These are phyloP conservation scores for Beta lomatogona DNA, from an alignment of 179 eudicot genomes.

Conservation along the genomic window DNA sequence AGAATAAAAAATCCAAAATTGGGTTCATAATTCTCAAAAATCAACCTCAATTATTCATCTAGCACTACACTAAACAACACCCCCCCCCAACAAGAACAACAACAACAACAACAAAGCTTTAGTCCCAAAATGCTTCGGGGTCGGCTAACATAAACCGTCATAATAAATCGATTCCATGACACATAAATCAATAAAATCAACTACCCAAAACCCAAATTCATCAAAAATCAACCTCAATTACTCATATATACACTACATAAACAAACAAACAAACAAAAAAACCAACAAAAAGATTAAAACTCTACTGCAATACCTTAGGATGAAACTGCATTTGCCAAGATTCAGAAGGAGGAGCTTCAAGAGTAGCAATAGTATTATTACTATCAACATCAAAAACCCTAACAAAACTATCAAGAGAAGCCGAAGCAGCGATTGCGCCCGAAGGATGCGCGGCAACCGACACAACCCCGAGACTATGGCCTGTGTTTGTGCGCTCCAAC, in stretches of 20 bases:
- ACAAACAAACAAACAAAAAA: not conserved
- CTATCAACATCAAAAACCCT: conserved; percentile 84
- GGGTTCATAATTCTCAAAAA: too few relatives aligned
- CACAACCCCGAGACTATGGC: conserved; percentile 89
- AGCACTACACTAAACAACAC: too few relatives aligned
- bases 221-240: not conserved
- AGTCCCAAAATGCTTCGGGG: too few relatives aligned
- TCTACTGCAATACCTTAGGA: conserved; percentile 50
- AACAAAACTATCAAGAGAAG: conserved; percentile 83
- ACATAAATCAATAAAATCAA: not conserved
- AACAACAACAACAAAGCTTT: too few relatives aligned
- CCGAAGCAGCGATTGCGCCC: conserved; percentile 86
- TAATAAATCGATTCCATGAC: too few relatives aligned
- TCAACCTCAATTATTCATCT: too few relatives aligned
- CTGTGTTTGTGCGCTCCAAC: conserved; percentile 59
- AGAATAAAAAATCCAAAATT: too few relatives aligned
- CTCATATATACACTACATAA: not conserved
- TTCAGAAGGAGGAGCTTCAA: conserved; percentile 89
- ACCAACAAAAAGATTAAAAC: not conserved
- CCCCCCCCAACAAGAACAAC: too few relatives aligned
- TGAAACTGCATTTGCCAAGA: conserved; percentile 89
- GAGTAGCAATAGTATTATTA: conserved; percentile 77
- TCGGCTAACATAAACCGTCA: too few relatives aligned
- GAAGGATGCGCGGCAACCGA: conserved; percentile 92
- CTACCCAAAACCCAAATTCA: not conserved